Evolutionary conservation across 116 monocot genomes (phyloP), one percentile per base, ranked within the genome.

Genomic region (Cymodocea nodosa): DNA sequence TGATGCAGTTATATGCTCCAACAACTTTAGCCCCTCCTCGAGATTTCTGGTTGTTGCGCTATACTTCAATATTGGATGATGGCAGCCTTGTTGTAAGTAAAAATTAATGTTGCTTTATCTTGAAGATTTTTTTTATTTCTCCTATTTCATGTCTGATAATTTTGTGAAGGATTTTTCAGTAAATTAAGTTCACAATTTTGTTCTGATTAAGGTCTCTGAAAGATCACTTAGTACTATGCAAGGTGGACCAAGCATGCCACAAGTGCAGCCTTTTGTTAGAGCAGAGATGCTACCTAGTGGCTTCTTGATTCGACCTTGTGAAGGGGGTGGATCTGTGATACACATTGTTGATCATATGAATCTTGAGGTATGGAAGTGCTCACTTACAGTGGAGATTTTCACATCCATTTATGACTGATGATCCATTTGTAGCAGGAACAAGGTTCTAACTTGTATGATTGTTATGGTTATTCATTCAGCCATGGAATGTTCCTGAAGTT

Each of bases 401-500:
- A 16, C 15, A 17, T 44, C 44, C 44, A 44, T 44, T 3, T 44
- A 11, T 44, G 30, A 1, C 30, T 44, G 44, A 15, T 54, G 16
- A 54, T 54, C 10, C 20, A 54, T 54, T 59, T 23, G 24, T 59
- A 6, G 20, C 25, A 9, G 9, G 16, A 40, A 19, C 5, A 18
- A 49, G 44, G 56, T 56, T 56, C 23, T 14, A 56, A 0, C 18
- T 62, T 62, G 4, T 62, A 25, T 30, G 24, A 60, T 35, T 62
- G 36, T 64, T 50, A 64, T 23, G 40, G 30, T 35, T 69, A 61
- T 58, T 64, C 1, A 35, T 62, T 2, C 71, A 89, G 89, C 75
- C 84, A 63, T 89, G 82, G 82, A 89, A 82, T 58, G 80, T 89
- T 8, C 89, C 89, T 78, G 89, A 89, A 74, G 84, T 89, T 65